phyloP scores from a whole-genome alignment of 2,329 filamentous ascomycete genomes.

The Lecanoromycetidae sp. region DNA sequence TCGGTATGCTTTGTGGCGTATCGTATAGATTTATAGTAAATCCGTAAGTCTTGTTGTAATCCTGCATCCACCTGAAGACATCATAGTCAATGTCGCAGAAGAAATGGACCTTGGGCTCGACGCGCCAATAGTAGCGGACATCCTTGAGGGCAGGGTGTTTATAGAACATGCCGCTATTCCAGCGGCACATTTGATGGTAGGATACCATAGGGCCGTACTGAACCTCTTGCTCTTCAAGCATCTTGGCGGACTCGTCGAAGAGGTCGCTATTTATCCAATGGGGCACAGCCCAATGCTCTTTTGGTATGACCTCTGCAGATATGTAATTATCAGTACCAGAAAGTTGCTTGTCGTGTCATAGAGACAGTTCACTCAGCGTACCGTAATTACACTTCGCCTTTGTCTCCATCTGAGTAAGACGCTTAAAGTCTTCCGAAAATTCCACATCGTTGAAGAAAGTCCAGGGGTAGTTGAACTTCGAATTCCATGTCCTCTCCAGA shows the following conservation, averaged over 20 bases:
- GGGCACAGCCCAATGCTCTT: slow-evolving; percentile 86
- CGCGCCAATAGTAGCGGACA: slow-evolving; percentile 91
- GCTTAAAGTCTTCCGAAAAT: slow-evolving; percentile 88
- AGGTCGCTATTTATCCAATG: slow-evolving; percentile 85
- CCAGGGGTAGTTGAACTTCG: slow-evolving; percentile 99
- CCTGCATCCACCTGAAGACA: slow-evolving; percentile 94
- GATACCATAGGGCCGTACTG: slow-evolving; percentile 83
- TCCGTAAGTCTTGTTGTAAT: slow-evolving; percentile 97
- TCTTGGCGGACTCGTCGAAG: slow-evolving; percentile 69
- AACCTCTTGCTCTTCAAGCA: slow-evolving; percentile 71
- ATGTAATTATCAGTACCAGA: not conserved
- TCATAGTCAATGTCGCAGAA: slow-evolving; percentile 99
- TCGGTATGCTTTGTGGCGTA: slow-evolving; percentile 70
- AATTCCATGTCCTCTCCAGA: slow-evolving; percentile 89
- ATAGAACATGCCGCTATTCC: slow-evolving; percentile 98
- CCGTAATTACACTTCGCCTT: slow-evolving; percentile 81
- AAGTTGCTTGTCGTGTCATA: not conserved
- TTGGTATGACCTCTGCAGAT: slow-evolving; percentile 65
- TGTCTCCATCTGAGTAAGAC: slow-evolving; percentile 63
- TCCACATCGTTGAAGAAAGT: slow-evolving; percentile 97
- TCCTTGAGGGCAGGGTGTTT: slow-evolving; percentile 78
- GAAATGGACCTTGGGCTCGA: slow-evolving; percentile 97
- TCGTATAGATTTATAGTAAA: slow-evolving; percentile 98
- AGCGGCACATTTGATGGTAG: slow-evolving; percentile 98
- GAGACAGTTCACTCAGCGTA: slow-evolving; percentile 32